Evolutionary conservation across 495 filamentous ascomycete genomes (phyloP).

Genomic region (Penicillium paradoxum): DNA sequence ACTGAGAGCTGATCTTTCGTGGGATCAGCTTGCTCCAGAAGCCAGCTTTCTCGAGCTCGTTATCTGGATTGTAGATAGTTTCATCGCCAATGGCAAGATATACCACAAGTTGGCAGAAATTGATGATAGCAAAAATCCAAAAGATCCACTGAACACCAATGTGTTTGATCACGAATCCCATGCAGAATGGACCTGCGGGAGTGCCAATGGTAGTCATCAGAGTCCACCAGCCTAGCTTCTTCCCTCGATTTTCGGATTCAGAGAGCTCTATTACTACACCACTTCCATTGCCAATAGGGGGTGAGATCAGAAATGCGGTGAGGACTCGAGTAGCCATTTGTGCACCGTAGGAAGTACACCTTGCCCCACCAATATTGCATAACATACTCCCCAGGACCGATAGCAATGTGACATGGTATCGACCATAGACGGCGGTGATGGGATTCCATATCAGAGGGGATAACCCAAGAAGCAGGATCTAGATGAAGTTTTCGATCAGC

Average conservation of each 20-base stretch:
- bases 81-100: slow-evolving; percentile 27
- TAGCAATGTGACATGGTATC: slow-evolving; percentile 26
- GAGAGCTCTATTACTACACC: slow-evolving; percentile 29
- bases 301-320: slow-evolving; percentile 29
- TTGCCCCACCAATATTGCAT: slow-evolving; percentile 33
- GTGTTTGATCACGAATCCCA: slow-evolving; percentile 32
- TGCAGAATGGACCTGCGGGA: slow-evolving; percentile 28
- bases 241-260: slow-evolving; percentile 23
- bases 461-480: slow-evolving; percentile 31
- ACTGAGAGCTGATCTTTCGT: slow-evolving; percentile 15
- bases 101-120: slow-evolving; percentile 24
- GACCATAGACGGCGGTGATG: slow-evolving; percentile 26
- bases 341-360: slow-evolving; percentile 25
- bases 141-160: slow-evolving; percentile 31
- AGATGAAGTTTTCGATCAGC: neutral
- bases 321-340: slow-evolving; percentile 29
- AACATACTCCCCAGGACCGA: slow-evolving; percentile 31
- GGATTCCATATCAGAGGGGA: slow-evolving; percentile 31
- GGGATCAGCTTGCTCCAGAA: slow-evolving; percentile 18
- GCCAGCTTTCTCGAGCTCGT: neutral
- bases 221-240: slow-evolving; percentile 32
- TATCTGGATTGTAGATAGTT: slow-evolving; percentile 18
- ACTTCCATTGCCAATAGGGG: slow-evolving; percentile 31
- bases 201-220: slow-evolving; percentile 31
- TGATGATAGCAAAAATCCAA: slow-evolving; percentile 35